These are phyloP conservation scores for Penicillium sp. DNA, from an alignment of 2,329 filamentous ascomycete genomes.

Conservation along the genomic window DNA sequence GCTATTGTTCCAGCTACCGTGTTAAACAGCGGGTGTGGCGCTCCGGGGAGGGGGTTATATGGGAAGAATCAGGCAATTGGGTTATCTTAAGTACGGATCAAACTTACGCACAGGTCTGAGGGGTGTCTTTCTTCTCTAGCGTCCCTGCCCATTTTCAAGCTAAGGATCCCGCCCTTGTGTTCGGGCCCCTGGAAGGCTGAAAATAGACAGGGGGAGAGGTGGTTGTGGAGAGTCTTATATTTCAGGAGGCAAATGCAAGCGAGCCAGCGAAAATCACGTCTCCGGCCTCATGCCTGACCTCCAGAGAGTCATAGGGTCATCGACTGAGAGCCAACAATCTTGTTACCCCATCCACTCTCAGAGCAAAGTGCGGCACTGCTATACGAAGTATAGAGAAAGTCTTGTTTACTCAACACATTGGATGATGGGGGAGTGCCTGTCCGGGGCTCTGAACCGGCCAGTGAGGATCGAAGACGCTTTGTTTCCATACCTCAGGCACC, in stretches of 20 bases:
- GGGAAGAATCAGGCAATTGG: conserved; percentile 21
- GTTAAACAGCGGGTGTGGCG: conserved; percentile 21
- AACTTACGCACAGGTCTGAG: neutral
- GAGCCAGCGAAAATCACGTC: neutral
- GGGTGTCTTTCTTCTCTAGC: neutral
- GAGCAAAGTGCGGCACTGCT: neutral
- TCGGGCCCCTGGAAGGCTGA: neutral
- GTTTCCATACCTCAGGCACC: neutral
- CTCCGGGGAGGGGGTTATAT: neutral
- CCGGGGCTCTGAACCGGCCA: neutral
- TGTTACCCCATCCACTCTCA: neutral
- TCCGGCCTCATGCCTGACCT: neutral
- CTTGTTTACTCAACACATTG: neutral
- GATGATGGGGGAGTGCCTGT: neutral
- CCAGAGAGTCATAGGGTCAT: neutral
- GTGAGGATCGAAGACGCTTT: neutral
- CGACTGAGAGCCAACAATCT: neutral
- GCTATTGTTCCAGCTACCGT: neutral
- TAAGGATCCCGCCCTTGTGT: neutral
- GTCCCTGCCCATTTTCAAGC: neutral
- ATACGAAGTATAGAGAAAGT: neutral
- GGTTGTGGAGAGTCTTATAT: neutral
- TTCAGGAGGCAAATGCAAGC: conserved; percentile 7
- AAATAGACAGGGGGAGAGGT: neutral
- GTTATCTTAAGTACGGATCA: conserved; percentile 14